Percentiles rank a stretch among this genome's conserved stretches.
phyloP scores from a whole-genome alignment of 371 early-diverging fungal genomes.

The Actinomucor elegans region DNA sequence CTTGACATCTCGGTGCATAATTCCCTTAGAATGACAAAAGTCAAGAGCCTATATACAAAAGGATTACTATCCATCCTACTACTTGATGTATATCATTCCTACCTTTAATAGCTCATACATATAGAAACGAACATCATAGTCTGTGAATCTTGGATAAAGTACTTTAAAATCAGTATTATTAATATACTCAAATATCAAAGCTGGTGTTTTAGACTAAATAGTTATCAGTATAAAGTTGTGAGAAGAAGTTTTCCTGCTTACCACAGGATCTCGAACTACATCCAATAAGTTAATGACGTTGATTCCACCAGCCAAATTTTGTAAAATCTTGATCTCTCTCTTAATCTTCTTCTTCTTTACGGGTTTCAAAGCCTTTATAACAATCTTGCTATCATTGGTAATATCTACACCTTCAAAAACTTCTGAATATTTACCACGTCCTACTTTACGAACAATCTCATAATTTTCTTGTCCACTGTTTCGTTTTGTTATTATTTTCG shows the following conservation, averaged over 20 bases:
- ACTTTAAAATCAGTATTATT: conserved; percentile 79
- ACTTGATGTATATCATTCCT: too few species aligned
- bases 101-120: conserved; percentile 93
- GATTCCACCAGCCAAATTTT: conserved; percentile 92
- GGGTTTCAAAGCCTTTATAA: conserved; percentile 99
- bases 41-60: too few species aligned
- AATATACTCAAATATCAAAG: conserved; percentile 96
- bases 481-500: too few species aligned
- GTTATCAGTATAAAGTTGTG: not conserved
- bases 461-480: conserved; percentile 97
- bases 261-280: conserved; percentile 94
- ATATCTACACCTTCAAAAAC: conserved; percentile 97
- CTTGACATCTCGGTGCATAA: conserved; percentile 99
- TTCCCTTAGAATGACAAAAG: conserved; percentile 97
- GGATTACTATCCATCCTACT: too few species aligned
- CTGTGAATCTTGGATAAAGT: conserved; percentile 76
- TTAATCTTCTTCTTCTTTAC: conserved; percentile 99
- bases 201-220: conserved; percentile 82
- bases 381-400: conserved; percentile 74
- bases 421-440: conserved; percentile 99
- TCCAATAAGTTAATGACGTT: conserved; percentile 95
- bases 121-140: conserved; percentile 95
- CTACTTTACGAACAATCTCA: conserved; percentile 95
- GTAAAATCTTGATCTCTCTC: conserved; percentile 98
- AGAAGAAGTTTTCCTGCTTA: conserved; percentile 19